Evolutionary conservation across 208 protist species (phyloP), one percentile per base, ranked within the genome.

Genomic region (Crithidia mellificae): DNA sequence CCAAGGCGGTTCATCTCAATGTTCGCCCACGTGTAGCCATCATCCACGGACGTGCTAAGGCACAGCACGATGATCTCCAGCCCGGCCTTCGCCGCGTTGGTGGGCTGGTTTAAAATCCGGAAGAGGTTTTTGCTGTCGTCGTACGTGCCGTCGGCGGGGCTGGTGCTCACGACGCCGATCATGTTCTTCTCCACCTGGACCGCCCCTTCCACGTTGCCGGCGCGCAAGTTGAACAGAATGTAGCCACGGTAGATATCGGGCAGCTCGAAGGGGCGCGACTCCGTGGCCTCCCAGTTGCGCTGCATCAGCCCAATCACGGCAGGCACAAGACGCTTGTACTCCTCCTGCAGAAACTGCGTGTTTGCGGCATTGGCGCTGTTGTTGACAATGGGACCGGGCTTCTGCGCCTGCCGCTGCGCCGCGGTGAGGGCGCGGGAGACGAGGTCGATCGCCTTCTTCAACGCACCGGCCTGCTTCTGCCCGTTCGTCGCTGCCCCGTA

Each of bases 1-100:
- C 72, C 54, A 27, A 95, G 70, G 9, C 66, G 57, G 36, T 70
- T 56, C 73, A 93, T 74, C 63, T 93, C 85, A 22, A 87, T 78
- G 34, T 56, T 74, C n/a, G 90, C 90, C 81, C 78, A 88, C 29
- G 85, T 79, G 64, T 78, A 69, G 29, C 80, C 81, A 20, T 81
- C 78, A 36, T 78, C 68, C 30, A 71, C 70, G n/a, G 65, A 67
- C 24, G 68, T 65, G 69, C 70, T 77, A 29, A 87, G 71, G 49
- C 79, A 88, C 68, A 88, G 46, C 12, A 84, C 73, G 51, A 93
- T 68, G 25, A 96, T 78, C 68, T 96, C 88, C 22, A 96, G 72
- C 9, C 80, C 86, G 2, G 73, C 70, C 73, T 94, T 93, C 24
- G 91, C 88, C 32, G 81, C 78, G 39, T 88, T 91, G 38, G 72